Evolutionary conservation across 768 basidiomycete species (phyloP), one percentile per base, ranked within the genome.

Genomic region (Naganishia vishniacii): DNA sequence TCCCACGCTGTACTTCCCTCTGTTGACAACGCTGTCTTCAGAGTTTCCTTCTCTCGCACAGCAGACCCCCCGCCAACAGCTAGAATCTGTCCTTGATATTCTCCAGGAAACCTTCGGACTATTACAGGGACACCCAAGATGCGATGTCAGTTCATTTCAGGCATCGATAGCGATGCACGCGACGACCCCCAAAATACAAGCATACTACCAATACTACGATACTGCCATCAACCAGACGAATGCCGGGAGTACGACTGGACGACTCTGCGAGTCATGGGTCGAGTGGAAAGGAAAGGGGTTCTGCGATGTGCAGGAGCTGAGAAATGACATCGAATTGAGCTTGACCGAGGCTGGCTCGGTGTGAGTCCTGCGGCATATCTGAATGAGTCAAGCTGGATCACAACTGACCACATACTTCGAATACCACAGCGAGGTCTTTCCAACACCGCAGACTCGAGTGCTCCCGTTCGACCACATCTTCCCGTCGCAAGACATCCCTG

Each of bases 131-230:
- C 61, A 67, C 31, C 61, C 61, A 11, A 34, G 61, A 28, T 61
- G 66, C 29, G 56, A 64, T 0, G 70, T 84, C 15, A 81, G 83
- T 28, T 80, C 83, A 0, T 83, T 91, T 13, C 81, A 89, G 67
- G 82, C 87, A 76, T 84, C 84, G 48, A 81, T 97, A 26, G 87
- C 85, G 0, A 80, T 93, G 59, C 89, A 93, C 68, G 83, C 86
- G 2, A 82, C 86, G 7, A 84, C 84, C 0, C 91, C 93, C 0
- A 86, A 85, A 70, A 82, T 97, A 28, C 85, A 90, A 64, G 91
- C 92, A 0, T 88, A 86, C 72, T 90, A 87, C 73, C 82, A 86
- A 58, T 84, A 85, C 73, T 93, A 91, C 70, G 74, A 77, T 49
- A 67, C 58, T 26, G 26, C 46, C 18, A 46, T 74, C 9, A 67